phyloP scores from a whole-genome alignment of 1,139 yeast genomes.

The Yamadazyma triangularis region DNA sequence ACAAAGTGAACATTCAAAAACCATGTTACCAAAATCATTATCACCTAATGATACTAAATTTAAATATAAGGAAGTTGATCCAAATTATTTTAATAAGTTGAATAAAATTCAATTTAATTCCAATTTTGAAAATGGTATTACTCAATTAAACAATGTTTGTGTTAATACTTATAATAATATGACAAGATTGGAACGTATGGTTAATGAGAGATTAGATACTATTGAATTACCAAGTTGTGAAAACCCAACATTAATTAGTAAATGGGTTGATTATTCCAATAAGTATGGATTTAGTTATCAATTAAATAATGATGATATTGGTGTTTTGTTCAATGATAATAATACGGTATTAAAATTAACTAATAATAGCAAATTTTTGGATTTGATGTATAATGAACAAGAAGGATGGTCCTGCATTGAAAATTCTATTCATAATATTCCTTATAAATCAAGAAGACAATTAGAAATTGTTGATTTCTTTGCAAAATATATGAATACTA shows the following conservation, averaged over 20 bases:
- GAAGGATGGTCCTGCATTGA: constrained; percentile 76
- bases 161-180: constrained; percentile 41
- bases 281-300: constrained; percentile 95
- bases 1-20: constrained; percentile 63
- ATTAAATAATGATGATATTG: constrained; percentile 82
- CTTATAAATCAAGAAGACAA: constrained; percentile 61
- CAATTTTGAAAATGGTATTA: constrained; percentile 36
- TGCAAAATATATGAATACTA: constrained; percentile 78
- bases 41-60: constrained; percentile 90
- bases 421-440: constrained; percentile 52
- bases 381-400: constrained; percentile 52
- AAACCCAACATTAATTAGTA: constrained; percentile 74
- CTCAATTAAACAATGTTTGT: constrained; percentile 35
- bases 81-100: constrained; percentile 24
- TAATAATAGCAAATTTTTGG: constrained; percentile 60
- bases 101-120: constrained; percentile 42
- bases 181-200: constrained; percentile 34
- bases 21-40: constrained; percentile 79
- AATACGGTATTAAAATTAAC: constrained; percentile 71
- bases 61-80: constrained; percentile 75
- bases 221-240: constrained; percentile 45
- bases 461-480: constrained; percentile 81
- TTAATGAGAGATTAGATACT: constrained; percentile 29
- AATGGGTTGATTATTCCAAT: constrained; percentile 98
- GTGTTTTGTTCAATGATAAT: constrained; percentile 85